phyloP scores from a whole-genome alignment of 306 rosid genomes.

The Coriaria nepalensis region DNA sequence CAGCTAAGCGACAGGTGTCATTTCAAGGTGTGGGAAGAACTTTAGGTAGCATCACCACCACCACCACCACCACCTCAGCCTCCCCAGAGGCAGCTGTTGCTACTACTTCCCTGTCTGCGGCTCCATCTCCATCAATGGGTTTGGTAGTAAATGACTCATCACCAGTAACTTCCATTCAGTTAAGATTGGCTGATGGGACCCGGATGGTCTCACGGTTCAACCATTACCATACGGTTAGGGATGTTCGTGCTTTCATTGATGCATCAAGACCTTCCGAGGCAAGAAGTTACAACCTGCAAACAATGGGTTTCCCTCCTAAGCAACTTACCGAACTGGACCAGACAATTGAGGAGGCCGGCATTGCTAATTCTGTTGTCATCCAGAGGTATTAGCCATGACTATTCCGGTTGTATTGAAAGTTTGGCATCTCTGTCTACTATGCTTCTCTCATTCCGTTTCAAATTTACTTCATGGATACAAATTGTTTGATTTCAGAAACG shows the following conservation, averaged over 20 bases:
- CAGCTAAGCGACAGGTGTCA: conserved; percentile 30
- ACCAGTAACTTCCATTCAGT: conserved; percentile 79
- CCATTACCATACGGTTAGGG: conserved; percentile 71
- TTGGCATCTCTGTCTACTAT: too few species aligned
- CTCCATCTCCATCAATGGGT: conserved; percentile 52
- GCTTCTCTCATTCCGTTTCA: too few species aligned
- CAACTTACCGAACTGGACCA: conserved; percentile 71
- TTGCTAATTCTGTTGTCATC: conserved; percentile 83
- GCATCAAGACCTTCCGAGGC: conserved; percentile 76
- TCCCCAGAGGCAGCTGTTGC: conserved; percentile 24
- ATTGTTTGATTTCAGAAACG: too few species aligned
- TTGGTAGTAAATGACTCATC: conserved; percentile 53
- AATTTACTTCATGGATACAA: too few species aligned
- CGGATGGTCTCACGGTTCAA: conserved; percentile 93
- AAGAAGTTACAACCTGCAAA: conserved; percentile 66
- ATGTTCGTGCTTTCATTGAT: conserved; percentile 66
- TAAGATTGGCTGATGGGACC: conserved; percentile 89
- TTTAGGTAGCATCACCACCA: conserved; percentile 36
- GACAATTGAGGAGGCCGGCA: conserved; percentile 84
- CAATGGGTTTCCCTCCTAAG: conserved; percentile 97
- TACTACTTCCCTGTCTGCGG: conserved; percentile 19
- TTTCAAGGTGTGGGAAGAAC: conserved; percentile 92
- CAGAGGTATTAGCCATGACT: conserved; percentile 33
- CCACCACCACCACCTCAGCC: conserved; percentile 20
- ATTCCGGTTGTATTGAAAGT: not conserved